phyloP scores from a whole-genome alignment of 75 land plant species.

The Larix kaempferi region DNA sequence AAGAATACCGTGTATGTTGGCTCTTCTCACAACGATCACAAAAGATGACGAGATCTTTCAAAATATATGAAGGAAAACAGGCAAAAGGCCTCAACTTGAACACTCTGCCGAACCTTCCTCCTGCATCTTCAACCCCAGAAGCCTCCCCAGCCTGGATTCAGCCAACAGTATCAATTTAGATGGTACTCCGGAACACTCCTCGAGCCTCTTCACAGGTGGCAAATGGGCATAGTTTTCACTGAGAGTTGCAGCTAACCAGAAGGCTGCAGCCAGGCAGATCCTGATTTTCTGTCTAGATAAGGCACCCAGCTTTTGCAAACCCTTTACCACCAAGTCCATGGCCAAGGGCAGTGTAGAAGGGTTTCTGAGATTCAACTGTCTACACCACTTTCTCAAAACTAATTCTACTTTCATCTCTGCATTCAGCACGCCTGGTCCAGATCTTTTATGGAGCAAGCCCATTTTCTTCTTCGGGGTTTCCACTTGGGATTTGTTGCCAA shows the following conservation, averaged over 20 bases:
- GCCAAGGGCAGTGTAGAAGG: conserved; percentile 11
- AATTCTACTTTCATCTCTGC: conserved; percentile 20
- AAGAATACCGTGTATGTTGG: no score
- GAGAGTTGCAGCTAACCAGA: conserved; percentile 26
- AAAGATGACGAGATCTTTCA: no score
- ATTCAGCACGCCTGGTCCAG: no score
- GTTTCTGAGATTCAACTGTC: conserved; percentile 7
- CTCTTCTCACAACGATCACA: no score
- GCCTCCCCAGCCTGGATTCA: no score
- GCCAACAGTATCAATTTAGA: conserved; percentile 15
- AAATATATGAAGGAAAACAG: no score
- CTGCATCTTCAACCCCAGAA: no score
- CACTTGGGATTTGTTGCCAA: not conserved
- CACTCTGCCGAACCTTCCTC: no score
- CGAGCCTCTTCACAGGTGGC: conserved; percentile 20
- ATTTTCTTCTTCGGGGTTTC: no score
- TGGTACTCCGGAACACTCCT: conserved; percentile 31
- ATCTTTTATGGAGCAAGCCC: no score
- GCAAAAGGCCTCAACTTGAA: no score
- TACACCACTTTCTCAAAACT: conserved; percentile 8
- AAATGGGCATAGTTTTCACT: not conserved
- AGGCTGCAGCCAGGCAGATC: conserved; percentile 26
- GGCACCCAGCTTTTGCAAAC: conserved; percentile 7
- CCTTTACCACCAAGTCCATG: conserved; percentile 10
- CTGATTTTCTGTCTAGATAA: conserved; percentile 11